phyloP scores from a whole-genome alignment of 345 rosid species.

The Arabis alpina region DNA sequence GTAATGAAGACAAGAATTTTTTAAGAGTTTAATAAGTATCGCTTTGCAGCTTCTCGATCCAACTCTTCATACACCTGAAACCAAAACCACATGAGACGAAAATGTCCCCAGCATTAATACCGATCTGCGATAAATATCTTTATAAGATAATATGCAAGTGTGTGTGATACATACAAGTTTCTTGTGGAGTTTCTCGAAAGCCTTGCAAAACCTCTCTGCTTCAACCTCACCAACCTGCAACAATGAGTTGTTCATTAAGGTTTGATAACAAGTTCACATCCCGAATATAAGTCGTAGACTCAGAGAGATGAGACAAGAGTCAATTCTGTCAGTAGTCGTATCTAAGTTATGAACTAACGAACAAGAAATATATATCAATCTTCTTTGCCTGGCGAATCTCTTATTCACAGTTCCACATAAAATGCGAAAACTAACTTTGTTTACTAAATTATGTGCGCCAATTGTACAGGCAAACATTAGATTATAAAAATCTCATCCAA shows the following conservation, averaged over 20 bases:
- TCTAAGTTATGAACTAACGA: background rate
- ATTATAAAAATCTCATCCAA: background rate
- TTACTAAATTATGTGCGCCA: background rate
- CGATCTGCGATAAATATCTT: background rate
- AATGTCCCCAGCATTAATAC: background rate
- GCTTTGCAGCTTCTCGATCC: constrained; percentile 62
- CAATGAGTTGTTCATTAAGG: constrained; percentile 6
- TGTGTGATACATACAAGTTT: constrained; percentile 59
- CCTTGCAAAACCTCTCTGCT: constrained; percentile 77
- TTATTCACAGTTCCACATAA: background rate
- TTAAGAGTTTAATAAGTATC: constrained; percentile 34
- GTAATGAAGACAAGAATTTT: constrained; percentile 11
- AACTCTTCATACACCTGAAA: constrained; percentile 72
- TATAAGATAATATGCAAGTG: background rate
- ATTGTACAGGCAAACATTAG: background rate
- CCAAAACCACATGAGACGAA: background rate
- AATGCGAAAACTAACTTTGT: background rate
- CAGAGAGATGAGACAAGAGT: constrained; percentile 26
- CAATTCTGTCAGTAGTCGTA: background rate
- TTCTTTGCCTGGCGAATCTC: background rate
- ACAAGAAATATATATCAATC: constrained; percentile 16
- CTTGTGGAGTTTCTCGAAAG: constrained; percentile 74
- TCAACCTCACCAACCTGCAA: constrained; percentile 69
- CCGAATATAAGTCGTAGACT: background rate
- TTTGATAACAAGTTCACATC: background rate